Evolutionary conservation across 768 basidiomycete genomes (phyloP).

Genomic region (Amyloporia xantha): DNA sequence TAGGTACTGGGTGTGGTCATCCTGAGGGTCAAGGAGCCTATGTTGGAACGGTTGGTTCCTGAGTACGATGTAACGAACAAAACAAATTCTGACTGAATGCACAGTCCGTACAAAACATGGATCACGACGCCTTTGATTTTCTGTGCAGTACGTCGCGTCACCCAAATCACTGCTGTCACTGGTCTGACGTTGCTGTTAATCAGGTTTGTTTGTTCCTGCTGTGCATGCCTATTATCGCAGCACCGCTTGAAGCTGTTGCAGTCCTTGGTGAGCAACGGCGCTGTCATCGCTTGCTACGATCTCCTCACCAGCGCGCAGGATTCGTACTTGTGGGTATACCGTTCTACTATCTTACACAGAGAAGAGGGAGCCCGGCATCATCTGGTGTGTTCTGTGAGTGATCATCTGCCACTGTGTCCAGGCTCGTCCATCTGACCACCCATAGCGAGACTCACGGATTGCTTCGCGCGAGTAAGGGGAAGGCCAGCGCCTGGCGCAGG

Average conservation of each 20-base stretch:
- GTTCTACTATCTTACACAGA: constrained; percentile 74
- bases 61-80: too few relatives aligned
- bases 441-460: constrained; percentile 36
- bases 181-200: not conserved
- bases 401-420: not conserved
- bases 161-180: not conserved
- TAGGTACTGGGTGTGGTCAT: constrained; percentile 87
- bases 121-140: constrained; percentile 86
- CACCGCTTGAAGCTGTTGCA: constrained; percentile 80
- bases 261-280: constrained; percentile 73
- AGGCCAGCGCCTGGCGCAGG: constrained; percentile 51
- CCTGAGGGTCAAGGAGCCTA: constrained; percentile 84
- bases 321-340: constrained; percentile 79
- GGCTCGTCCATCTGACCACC: constrained; percentile 3
- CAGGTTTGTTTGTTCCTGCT: constrained; percentile 89
- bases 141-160: constrained; percentile 56
- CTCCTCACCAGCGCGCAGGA: constrained; percentile 32
- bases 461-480: constrained; percentile 43
- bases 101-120: constrained; percentile 91
- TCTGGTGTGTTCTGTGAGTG: constrained; percentile 18
- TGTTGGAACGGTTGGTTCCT: constrained; percentile 82
- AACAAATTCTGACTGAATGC: constrained; percentile 6
- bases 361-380: constrained; percentile 26
- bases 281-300: too few relatives aligned
- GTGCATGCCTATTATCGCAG: constrained; percentile 91